Base-by-base conservation (phyloP, 306 rosid species). In the Malus asiatica region DNA sequence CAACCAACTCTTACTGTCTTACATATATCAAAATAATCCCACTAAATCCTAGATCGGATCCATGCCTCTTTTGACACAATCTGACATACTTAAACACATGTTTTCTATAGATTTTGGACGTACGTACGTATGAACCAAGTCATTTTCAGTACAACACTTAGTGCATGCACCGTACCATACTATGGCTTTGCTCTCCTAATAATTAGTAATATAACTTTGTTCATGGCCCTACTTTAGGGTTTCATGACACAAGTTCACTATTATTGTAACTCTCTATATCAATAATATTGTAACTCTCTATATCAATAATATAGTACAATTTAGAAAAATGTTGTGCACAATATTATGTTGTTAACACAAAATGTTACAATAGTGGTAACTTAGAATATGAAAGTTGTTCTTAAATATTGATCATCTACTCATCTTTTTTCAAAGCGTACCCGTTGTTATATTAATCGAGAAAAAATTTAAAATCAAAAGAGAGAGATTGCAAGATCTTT, bases 31-130 rank as follows among this genome's bases (percentile, higher is more conserved):
- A 29, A 60, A n/a, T 11, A 53, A 53, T 33, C 66, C 9, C 8
- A 12, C n/a, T n/a, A 27, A 27, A 1, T 6, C 78, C 76, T 51
- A 51, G 23, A 32, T 71, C 27, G 63, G 79, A 80, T 75, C 76
- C 53, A 77, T 79, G 62, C 40, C 25, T 64, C 78, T 51, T 46
- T 40, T 6, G 52, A 77, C 84, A 73, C 5, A 76, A 73, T 82
- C 76, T 51, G 83, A 79, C 78, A 74, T 25, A 35, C 13, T 23
- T 6, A 7, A 10, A 25, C 51, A 44, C 48, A 40, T 23, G 25
- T 38, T 32, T 35, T 5, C 25, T 4, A 0, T 5, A 38, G 57
- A 58, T 72, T 2, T 23, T 40, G 6, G 11, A 22, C 16, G 14
- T 72, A 11, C 57, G 1, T 42, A 42, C 45, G 12, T 42, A 58